Percentiles rank a stretch among this genome's conserved stretches.
phyloP scores from a whole-genome alignment of 305 asterid genomes.

The Lippia alba region DNA sequence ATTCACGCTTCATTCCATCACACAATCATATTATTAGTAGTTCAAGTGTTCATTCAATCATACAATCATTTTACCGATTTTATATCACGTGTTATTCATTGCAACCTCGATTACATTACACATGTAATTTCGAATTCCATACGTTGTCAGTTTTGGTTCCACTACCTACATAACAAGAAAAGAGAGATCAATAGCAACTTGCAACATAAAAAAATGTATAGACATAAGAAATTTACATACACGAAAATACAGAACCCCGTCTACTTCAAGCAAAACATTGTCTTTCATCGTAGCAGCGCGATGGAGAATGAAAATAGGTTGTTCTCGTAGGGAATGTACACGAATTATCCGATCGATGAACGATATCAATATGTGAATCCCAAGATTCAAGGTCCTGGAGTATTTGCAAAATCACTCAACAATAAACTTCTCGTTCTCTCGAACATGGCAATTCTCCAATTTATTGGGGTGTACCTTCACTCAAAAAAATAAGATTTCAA shows the following conservation, averaged over 20 bases:
- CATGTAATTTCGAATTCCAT: no score
- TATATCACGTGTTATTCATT: no score
- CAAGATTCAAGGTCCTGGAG: constrained; percentile 43
- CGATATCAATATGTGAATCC: constrained; percentile 57
- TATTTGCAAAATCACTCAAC: constrained; percentile 76
- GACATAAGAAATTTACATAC: constrained; percentile 21
- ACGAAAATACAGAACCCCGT: constrained; percentile 76
- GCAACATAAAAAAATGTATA: no score
- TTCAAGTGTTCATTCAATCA: no score
- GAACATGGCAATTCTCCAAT: constrained; percentile 81
- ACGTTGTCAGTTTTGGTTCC: background rate
- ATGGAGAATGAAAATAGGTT: constrained; percentile 70
- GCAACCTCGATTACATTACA: no score
- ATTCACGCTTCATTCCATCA: no score
- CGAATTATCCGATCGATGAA: constrained; percentile 69
- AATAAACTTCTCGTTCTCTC: constrained; percentile 70
- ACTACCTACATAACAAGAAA: background rate
- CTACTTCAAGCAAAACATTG: constrained; percentile 69
- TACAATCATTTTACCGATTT: no score
- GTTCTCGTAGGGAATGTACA: constrained; percentile 77
- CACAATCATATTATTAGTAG: no score
- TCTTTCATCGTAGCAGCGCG: constrained; percentile 85
- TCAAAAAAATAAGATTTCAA: background rate
- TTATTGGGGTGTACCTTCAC: constrained; percentile 59
- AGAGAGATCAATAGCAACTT: background rate